Base-by-base conservation (phyloP, 352 stramenopile genomes). In the Phytophthora podocarpi region DNA sequence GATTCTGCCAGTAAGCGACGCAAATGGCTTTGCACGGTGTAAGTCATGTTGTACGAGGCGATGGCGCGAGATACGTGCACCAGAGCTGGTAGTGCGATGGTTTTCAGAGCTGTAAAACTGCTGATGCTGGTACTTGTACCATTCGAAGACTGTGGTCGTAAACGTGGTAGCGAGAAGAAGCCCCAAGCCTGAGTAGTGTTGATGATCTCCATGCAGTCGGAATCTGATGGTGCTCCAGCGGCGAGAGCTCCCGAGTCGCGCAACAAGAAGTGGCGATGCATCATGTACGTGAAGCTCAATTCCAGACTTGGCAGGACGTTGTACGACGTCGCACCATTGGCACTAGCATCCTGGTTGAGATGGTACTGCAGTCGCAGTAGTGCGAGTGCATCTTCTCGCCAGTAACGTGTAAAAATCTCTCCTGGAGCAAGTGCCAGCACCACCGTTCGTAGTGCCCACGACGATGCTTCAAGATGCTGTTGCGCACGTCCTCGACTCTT, bases 141-240 rank as follows among this genome's bases (percentile, higher is more conserved):
- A 15, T 28, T 57, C 5, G 54, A 72, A 68, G 21, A 76, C 57
- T 67, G 80, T 71, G 26, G 71, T 35, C 53, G 47, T 43, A 74
- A 56, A 8, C 64, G 59, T 5, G 47, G 54, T 6, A 80, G 68
- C 2, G 82, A 82, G 48, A 92, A 92, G 56, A 90, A 94, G 8
- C 59, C 87, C 85, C 80, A 94, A 23, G 83, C 82, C 37, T 94
- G 85, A 2, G 74, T 85, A 4, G 78, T 87, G 67, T 94, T 94
- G 70, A 94, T 84, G 51, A 89, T 82, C 53, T 91, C 82, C 82
- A 92, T 90, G 52, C 80, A 87, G 40, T 94, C 82, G 0, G 66
- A 59, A 15, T 89, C 80, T 1, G 64, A 73, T 0, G 82, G 79
- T 1, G 60, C 43, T 37, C 54, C 64, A n/a, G 47, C 35, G 5